A percentile compares a stretch with the other conserved stretches of the same genome.
Conservation (phyloP, 208 protist genomes). For the Trypanosoma avium region DNA sequence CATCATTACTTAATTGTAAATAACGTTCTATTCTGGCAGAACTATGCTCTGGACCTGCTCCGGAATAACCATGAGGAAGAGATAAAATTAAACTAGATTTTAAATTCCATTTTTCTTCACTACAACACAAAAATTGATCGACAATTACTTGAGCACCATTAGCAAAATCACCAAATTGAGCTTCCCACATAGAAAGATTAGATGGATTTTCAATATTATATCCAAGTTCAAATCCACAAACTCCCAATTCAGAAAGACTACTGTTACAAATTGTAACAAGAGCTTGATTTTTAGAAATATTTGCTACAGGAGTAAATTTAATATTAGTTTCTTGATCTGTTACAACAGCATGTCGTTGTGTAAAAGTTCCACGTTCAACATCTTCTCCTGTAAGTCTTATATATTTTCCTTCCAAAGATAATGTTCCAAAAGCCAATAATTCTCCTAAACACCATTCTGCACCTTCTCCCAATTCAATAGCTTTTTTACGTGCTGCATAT, state of each 20-base stretch:
- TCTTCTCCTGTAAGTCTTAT: conserved; percentile 96
- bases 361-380: conserved; percentile 99
- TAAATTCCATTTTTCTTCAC: conserved; percentile 97
- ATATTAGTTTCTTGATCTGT: conserved; percentile 94
- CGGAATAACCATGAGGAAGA: conserved; percentile 99
- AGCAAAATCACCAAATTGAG: conserved; percentile 99
- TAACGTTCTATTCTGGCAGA: conserved; percentile 97
- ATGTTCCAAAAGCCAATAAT: conserved; percentile 93
- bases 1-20: conserved; percentile 95
- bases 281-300: conserved; percentile 72
- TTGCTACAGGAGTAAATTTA: conserved; percentile 83
- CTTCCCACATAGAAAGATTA: conserved; percentile 97
- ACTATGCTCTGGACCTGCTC: conserved; percentile 97
- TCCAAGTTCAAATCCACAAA: conserved; percentile 97
- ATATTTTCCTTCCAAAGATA: conserved; percentile 92
- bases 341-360: conserved; percentile 95
- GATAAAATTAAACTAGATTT: conserved; percentile 94
- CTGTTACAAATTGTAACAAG: conserved; percentile 94
- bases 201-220: conserved; percentile 96
- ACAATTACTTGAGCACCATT: conserved; percentile 99
- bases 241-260: conserved; percentile 95
- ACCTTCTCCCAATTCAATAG: conserved; percentile 82
- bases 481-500: conserved; percentile 82
- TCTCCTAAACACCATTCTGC: conserved; percentile 96
- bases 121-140: conserved; percentile 94